phyloP scores from a whole-genome alignment of 2,329 filamentous ascomycete species.

The Colletotrichum filicis region DNA sequence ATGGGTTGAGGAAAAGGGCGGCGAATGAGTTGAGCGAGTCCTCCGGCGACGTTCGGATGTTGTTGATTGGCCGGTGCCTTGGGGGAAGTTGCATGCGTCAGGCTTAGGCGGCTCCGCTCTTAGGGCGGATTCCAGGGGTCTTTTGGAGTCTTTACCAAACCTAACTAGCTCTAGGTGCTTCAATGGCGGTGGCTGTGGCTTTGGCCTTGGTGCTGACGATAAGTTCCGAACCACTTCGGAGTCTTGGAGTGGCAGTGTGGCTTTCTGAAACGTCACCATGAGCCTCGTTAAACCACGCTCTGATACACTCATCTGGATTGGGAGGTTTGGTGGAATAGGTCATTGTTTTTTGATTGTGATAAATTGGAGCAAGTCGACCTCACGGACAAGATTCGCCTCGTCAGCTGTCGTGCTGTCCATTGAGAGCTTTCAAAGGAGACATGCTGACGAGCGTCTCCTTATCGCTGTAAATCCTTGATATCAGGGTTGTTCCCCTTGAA shows the following conservation, averaged over 20 bases:
- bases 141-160: not conserved
- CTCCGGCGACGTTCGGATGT: constrained; percentile 24
- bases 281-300: not conserved
- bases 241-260: not conserved
- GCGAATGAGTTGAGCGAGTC: not conserved
- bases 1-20: not conserved
- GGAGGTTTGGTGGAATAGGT: no score
- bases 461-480: constrained; percentile 11
- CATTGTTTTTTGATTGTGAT: not conserved
- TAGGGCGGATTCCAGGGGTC: constrained; percentile 22
- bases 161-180: not conserved
- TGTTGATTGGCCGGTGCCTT: constrained; percentile 22
- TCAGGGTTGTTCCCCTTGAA: constrained; percentile 34
- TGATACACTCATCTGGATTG: no score
- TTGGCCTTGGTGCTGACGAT: not conserved
- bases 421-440: not conserved
- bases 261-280: not conserved
- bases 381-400: not conserved
- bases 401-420: not conserved
- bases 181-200: not conserved
- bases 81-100: not conserved
- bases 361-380: not conserved
- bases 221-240: constrained; percentile 32
- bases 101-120: constrained; percentile 24
- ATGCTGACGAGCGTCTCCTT: not conserved